These are phyloP conservation scores for Penicillium lagena DNA, from an alignment of 495 filamentous ascomycete species.

Conservation along the genomic window DNA sequence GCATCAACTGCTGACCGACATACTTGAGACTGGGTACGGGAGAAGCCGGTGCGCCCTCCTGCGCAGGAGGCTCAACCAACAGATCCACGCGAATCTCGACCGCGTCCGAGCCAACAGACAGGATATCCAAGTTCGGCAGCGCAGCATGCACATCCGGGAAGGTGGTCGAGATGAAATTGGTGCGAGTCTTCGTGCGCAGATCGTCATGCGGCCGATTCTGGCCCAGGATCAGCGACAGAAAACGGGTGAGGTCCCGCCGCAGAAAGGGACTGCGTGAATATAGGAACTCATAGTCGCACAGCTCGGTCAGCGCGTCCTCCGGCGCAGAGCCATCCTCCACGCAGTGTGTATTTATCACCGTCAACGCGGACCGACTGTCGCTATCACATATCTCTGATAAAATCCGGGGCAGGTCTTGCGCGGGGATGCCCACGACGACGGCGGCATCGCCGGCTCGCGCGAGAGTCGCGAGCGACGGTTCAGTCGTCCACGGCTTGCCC, in stretches of 20 bases:
- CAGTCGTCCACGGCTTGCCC: conserved; percentile 57
- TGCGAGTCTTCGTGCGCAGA: conserved; percentile 66
- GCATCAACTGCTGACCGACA: conserved; percentile 79
- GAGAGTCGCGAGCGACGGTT: conserved; percentile 44
- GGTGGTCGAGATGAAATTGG: conserved; percentile 78
- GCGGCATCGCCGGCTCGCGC: conserved; percentile 40
- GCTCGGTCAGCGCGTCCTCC: conserved; percentile 53
- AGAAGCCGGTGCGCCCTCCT: conserved; percentile 43
- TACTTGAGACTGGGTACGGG: conserved; percentile 71
- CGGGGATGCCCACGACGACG: conserved; percentile 43
- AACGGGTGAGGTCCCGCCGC: conserved; percentile 69
- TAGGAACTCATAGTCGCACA: conserved; percentile 76
- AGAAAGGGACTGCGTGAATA: conserved; percentile 66
- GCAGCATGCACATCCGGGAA: conserved; percentile 80
- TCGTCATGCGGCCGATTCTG: conserved; percentile 69
- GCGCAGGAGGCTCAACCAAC: conserved; percentile 58
- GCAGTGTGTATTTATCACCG: conserved; percentile 68
- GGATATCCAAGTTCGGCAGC: conserved; percentile 76
- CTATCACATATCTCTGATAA: not conserved
- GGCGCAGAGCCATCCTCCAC: conserved; percentile 62
- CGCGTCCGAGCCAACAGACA: conserved; percentile 78
- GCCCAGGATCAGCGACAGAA: conserved; percentile 69
- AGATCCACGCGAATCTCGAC: conserved; percentile 80
- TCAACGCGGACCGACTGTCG: conserved; percentile 39
- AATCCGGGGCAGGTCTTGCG: no score